Evolutionary conservation across 176 grass and related monocot species (phyloP).

Genomic region (Carex parvula): DNA sequence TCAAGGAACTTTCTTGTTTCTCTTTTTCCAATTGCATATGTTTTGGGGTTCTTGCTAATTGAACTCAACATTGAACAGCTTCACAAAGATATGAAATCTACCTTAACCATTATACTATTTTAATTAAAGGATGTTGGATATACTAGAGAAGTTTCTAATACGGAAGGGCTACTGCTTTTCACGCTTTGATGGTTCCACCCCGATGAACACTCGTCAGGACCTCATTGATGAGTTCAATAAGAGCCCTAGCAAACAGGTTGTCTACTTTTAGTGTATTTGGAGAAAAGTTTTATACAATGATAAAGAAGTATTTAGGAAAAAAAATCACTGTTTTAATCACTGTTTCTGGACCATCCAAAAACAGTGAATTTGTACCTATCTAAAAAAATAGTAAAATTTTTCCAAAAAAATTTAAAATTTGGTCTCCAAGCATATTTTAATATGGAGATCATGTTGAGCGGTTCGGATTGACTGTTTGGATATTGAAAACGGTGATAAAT

Average conservation of each 20-base stretch:
- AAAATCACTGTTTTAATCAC: no score
- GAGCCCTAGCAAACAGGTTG: conserved; percentile 92
- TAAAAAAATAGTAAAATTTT: no score
- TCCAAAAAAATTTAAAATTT: no score
- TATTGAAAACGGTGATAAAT: no score
- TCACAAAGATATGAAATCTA: not conserved
- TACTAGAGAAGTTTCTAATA: conserved; percentile 98
- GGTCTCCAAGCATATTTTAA: no score
- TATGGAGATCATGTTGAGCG: no score
- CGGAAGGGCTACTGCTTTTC: conserved; percentile 98
- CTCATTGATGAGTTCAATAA: conserved; percentile 96
- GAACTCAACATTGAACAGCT: not conserved
- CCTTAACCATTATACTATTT: not conserved
- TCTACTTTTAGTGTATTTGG: conserved; percentile 23
- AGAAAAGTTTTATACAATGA: not conserved
- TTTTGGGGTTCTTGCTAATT: not conserved
- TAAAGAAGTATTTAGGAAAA: not conserved
- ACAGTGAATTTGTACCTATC: no score
- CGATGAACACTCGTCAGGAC: conserved; percentile 77
- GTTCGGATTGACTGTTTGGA: no score
- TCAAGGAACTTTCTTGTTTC: not conserved
- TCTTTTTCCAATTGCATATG: not conserved
- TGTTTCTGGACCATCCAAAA: no score
- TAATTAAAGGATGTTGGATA: conserved; percentile 85
- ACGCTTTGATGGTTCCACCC: conserved; percentile 89